phyloP scores from a whole-genome alignment of 352 stramenopile species.

The Phytophthora ramorum region DNA sequence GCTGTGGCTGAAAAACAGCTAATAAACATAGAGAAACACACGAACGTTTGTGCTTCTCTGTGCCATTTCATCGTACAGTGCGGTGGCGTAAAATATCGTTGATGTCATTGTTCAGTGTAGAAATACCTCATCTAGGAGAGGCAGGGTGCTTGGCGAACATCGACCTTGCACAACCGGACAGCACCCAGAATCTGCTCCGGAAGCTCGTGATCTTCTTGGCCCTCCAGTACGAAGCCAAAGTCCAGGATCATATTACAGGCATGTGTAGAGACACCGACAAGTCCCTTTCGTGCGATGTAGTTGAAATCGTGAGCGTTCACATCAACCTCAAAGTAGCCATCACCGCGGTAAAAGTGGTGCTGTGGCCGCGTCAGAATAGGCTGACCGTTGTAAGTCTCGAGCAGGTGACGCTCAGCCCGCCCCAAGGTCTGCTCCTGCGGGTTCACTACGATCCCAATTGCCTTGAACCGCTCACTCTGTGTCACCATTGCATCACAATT shows the following conservation, averaged over 20 bases:
- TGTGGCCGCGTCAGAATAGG: conserved; percentile 83
- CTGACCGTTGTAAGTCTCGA: conserved; percentile 87
- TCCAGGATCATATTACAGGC: conserved; percentile 86
- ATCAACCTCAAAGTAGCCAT: conserved; percentile 86
- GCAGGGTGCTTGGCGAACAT: conserved; percentile 54
- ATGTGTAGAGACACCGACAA: conserved; percentile 76
- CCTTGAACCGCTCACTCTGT: conserved; percentile 84
- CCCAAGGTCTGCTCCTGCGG: conserved; percentile 73
- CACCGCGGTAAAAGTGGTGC: conserved; percentile 73
- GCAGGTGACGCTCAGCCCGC: conserved; percentile 72
- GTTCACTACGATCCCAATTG: conserved; percentile 84
- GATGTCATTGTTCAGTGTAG: conserved; percentile 1
- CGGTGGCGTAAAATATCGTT: background rate
- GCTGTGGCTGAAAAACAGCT: background rate
- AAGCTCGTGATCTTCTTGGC: conserved; percentile 78
- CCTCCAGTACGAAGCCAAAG: conserved; percentile 86
- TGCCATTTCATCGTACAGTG: background rate
- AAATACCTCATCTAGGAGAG: conserved; percentile 37
- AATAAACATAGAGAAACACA: background rate
- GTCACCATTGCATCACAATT: background rate
- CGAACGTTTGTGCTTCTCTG: background rate
- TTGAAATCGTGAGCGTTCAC: conserved; percentile 88
- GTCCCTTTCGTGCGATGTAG: conserved; percentile 78
- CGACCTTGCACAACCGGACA: conserved; percentile 82
- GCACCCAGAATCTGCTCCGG: conserved; percentile 79